Evolutionary conservation across 805 yeast genomes (phyloP), one percentile per base, ranked within the genome.

Genomic region (Deakozyma indianensis): DNA sequence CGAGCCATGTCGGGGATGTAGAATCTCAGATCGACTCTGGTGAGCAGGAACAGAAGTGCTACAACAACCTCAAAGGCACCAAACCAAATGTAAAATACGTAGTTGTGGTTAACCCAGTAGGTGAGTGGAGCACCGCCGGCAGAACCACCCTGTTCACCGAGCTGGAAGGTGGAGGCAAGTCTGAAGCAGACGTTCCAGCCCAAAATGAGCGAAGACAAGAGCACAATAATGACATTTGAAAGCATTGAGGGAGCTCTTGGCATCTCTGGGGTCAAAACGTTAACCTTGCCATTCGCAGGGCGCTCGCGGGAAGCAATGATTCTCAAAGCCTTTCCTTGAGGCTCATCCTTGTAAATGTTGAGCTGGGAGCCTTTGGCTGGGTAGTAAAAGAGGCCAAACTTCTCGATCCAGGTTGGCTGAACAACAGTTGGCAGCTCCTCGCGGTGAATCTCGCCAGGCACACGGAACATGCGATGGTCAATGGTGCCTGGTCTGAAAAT

Each of bases 351-450:
- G 53, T 52, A 58, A 9, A 56, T 45, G 7, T 20, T 27, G 16
- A 48, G 43, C 51, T 58, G 63, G 1, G 85, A 76, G 44, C 69
- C 68, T 47, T 69, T 70, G 49, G 68, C 67, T 14, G 78, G 80
- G 61, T 69, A 82, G 60, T 82, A 83, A 43, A 66, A 62, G 16
- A 78, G 70, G 22, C 63, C 55, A 52, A 81, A 80, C 3, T 76
- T 70, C 58, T 78, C 77, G 55, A 83, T 77, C 92, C 92, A 83
- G 73, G 80, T 78, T 29, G 94, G 85, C 58, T 75, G 81, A 42
- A 73, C 56, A 11, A 61, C 62, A 20, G 52, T 51, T 15, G 50
- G 77, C 38, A 56, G 47, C 3, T 27, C 43, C 0, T 53, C 38
- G 14, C 27, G 16, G 15, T 23, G 35, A 11, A 21, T 41, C 22